Percentiles rank a stretch among this genome's conserved stretches.
These are phyloP conservation scores for Trichoderma simmonsii DNA, from an alignment of 2,329 filamentous ascomycete genomes.

Conservation along the genomic window DNA sequence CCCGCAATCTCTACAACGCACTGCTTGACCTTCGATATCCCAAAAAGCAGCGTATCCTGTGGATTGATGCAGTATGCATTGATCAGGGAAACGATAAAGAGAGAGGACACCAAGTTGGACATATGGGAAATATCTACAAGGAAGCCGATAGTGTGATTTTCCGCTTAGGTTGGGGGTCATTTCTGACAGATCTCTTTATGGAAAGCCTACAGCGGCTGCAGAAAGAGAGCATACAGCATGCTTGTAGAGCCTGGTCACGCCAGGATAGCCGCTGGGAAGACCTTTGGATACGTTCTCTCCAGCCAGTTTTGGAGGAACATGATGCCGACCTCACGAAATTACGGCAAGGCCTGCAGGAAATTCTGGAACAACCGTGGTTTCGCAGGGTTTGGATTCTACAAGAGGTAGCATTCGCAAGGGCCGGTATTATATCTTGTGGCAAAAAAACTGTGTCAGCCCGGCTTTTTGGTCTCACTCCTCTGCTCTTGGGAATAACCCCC, in stretches of 20 bases:
- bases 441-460: background rate
- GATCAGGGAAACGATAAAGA: conserved; percentile 10
- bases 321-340: rapidly evolving
- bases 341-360: background rate
- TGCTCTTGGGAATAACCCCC: background rate
- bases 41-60: background rate
- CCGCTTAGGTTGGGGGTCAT: background rate
- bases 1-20: background rate
- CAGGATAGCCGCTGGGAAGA: background rate
- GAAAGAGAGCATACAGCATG: background rate
- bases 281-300: background rate
- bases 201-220: background rate
- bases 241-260: background rate
- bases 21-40: background rate
- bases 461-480: background rate
- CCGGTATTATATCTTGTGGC: background rate
- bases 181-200: conserved; percentile 3
- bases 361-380: background rate
- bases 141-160: conserved; percentile 13
- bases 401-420: background rate
- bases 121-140: conserved; percentile 18
- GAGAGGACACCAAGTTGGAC: conserved; percentile 17
- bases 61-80: conserved; percentile 9
- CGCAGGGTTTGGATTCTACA: background rate
- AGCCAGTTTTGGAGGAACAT: rapidly evolving